These are phyloP conservation scores for Diaporthe longicolla DNA, from an alignment of 2,329 filamentous ascomycete species.

Conservation along the genomic window DNA sequence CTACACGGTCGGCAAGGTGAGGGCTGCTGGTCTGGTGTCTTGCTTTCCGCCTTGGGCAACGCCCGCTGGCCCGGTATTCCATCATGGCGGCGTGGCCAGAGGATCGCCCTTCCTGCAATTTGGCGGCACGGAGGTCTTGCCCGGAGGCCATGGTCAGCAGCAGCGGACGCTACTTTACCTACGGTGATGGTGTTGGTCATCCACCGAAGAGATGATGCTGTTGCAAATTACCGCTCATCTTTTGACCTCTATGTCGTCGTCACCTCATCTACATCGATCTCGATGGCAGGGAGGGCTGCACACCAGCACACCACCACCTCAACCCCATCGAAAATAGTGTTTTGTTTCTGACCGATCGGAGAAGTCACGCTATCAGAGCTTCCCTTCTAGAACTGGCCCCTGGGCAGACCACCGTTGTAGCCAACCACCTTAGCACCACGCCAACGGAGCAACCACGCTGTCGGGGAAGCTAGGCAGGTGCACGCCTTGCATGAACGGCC, in stretches of 20 bases:
- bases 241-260: conserved; percentile 13
- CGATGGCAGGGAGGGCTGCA: conserved; percentile 6
- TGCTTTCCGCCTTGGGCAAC: background rate
- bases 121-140: conserved; percentile 15
- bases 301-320: conserved; percentile 6
- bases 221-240: conserved; percentile 11
- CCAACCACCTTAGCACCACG: conserved; percentile 11
- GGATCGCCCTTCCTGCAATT: conserved; percentile 35
- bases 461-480: conserved; percentile 32
- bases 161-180: background rate
- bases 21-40: background rate
- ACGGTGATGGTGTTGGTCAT: background rate
- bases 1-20: conserved; percentile 8
- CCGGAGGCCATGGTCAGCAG: conserved; percentile 9
- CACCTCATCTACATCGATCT: conserved; percentile 29
- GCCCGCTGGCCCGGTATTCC: background rate
- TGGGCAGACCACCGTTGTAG: conserved; percentile 20
- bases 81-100: conserved; percentile 22
- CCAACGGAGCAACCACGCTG: conserved; percentile 24
- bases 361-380: conserved; percentile 18
- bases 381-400: conserved; percentile 34
- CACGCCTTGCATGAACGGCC: conserved; percentile 33
- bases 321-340: conserved; percentile 28
- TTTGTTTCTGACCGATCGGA: conserved; percentile 31
- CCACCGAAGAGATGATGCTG: conserved; percentile 2